Percentiles rank a stretch among this genome's conserved stretches.
Evolutionary conservation across 345 rosid species (phyloP).

Genomic region (Iberis pinnata): DNA sequence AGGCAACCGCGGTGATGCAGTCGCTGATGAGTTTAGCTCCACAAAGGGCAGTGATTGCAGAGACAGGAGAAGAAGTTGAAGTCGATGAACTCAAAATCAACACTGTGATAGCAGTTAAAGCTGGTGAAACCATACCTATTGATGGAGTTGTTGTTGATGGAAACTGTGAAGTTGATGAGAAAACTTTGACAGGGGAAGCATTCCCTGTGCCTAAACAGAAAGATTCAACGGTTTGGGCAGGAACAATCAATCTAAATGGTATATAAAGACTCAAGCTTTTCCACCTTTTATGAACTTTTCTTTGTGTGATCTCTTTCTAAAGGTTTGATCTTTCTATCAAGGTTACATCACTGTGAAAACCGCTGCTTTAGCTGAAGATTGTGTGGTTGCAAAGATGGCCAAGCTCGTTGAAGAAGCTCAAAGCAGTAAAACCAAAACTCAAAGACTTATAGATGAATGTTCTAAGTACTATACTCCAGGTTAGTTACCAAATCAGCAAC

Average conservation of each 20-base stretch:
- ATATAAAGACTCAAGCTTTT: not conserved
- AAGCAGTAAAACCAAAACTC: constrained; percentile 63
- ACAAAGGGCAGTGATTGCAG: constrained; percentile 70
- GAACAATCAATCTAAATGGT: constrained; percentile 88
- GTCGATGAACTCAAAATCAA: constrained; percentile 59
- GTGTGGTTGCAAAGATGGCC: constrained; percentile 78
- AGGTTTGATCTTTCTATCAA: constrained; percentile 19
- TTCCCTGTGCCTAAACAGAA: constrained; percentile 67
- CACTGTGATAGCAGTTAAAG: constrained; percentile 68
- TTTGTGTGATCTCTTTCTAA: not conserved
- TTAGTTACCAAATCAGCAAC: constrained; percentile 17
- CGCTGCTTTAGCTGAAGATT: constrained; percentile 74
- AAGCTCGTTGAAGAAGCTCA: constrained; percentile 97
- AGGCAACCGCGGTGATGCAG: constrained; percentile 88
- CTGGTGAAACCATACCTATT: constrained; percentile 80
- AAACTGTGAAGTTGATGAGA: constrained; percentile 84
- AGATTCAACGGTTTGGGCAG: constrained; percentile 80
- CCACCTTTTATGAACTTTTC: not conserved
- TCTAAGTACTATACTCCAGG: constrained; percentile 88
- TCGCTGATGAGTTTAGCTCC: constrained; percentile 77
- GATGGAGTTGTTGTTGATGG: constrained; percentile 91
- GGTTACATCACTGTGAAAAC: constrained; percentile 74
- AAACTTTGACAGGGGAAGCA: constrained; percentile 79
- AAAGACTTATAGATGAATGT: constrained; percentile 64
- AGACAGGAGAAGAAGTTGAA: constrained; percentile 72